These are phyloP conservation scores for Dactylella cylindrospora DNA, from an alignment of 2,329 filamentous ascomycete genomes.

Conservation along the genomic window DNA sequence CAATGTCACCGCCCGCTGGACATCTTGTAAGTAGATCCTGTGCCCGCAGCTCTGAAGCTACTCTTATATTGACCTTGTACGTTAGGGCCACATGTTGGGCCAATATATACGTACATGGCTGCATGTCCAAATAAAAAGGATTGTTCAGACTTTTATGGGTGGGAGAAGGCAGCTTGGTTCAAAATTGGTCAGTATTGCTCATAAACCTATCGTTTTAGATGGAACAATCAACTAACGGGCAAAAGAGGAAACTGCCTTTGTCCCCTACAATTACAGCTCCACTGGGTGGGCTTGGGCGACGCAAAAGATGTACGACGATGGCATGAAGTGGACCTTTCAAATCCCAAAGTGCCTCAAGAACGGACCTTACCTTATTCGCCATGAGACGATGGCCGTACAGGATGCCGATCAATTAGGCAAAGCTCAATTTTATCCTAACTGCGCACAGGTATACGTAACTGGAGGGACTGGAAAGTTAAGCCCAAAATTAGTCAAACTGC, in stretches of 20 bases:
- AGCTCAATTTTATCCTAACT: slow-evolving; percentile 43
- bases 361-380: slow-evolving; percentile 44
- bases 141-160: slow-evolving; percentile 33
- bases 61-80: too few species aligned
- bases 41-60: background rate
- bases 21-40: slow-evolving; percentile 10
- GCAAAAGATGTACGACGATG: slow-evolving; percentile 45
- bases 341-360: slow-evolving; percentile 39
- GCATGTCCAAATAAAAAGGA: slow-evolving; percentile 18
- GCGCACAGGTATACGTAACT: slow-evolving; percentile 24
- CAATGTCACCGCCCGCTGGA: slow-evolving; percentile 26
- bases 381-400: slow-evolving; percentile 45
- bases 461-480: slow-evolving; percentile 25
- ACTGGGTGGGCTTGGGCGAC: slow-evolving; percentile 42
- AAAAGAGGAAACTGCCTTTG: slow-evolving; percentile 18
- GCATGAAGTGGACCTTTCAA: slow-evolving; percentile 43
- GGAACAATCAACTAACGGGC: too few species aligned
- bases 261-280: slow-evolving; percentile 27
- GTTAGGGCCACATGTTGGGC: slow-evolving; percentile 20
- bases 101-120: slow-evolving; percentile 31
- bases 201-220: too few species aligned
- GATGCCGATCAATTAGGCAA: slow-evolving; percentile 33
- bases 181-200: slow-evolving; percentile 28
- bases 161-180: slow-evolving; percentile 31
- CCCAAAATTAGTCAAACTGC: slow-evolving; percentile 21